These are phyloP conservation scores for Guyanaporus albipodus DNA, from an alignment of 768 basidiomycete species.

Conservation along the genomic window DNA sequence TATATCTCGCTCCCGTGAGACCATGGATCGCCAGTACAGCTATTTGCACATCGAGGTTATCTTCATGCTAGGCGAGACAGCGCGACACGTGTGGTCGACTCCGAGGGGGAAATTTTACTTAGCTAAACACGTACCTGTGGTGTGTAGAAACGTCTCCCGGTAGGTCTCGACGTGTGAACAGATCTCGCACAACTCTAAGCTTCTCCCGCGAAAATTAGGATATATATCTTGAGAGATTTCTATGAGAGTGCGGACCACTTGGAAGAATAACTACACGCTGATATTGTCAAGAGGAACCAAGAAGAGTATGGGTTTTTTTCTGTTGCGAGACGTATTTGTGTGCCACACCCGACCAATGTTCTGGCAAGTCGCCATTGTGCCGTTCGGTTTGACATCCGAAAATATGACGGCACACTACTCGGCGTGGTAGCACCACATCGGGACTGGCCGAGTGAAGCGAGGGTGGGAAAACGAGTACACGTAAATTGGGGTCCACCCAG, in stretches of 20 bases:
- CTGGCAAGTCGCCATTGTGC: neutral
- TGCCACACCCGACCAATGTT: neutral
- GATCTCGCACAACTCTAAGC: constrained; percentile 7
- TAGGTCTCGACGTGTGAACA: constrained; percentile 18
- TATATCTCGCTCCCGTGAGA: constrained; percentile 1
- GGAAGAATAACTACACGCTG: neutral
- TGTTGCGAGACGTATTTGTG: neutral
- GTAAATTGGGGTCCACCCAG: constrained; percentile 1
- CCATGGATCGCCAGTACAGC: constrained; percentile 9
- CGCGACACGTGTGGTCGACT: constrained; percentile 4
- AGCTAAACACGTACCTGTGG: constrained; percentile 12
- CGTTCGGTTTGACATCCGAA: neutral
- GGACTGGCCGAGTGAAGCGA: neutral
- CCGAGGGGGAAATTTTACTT: neutral
- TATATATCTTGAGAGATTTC: constrained; percentile 4
- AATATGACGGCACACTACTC: neutral
- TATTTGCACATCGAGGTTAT: neutral
- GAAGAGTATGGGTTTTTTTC: neutral
- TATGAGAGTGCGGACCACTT: neutral
- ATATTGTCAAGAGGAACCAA: neutral
- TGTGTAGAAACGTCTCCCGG: constrained; percentile 5
- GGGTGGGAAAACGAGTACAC: neutral
- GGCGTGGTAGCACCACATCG: neutral
- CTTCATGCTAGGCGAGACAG: constrained; percentile 8
- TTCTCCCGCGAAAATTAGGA: constrained; percentile 30